phyloP scores from a whole-genome alignment of 345 rosid genomes.

The Jatropha curcas region DNA sequence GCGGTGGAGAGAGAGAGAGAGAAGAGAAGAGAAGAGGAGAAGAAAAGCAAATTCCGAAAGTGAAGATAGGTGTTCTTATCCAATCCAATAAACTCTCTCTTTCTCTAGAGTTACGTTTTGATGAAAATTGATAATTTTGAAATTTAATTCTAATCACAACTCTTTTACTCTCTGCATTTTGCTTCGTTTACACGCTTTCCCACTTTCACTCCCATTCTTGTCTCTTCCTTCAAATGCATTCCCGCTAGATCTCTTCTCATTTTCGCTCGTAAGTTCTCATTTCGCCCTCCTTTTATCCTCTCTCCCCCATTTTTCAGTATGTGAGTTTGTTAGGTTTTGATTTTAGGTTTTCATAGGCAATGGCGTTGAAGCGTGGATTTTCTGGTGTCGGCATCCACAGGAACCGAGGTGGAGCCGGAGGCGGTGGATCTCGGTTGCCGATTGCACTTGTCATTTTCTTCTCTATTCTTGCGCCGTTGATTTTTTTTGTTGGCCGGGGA shows the following conservation, averaged over 20 bases:
- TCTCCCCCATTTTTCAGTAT: not conserved
- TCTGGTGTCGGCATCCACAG: slow-evolving; percentile 37
- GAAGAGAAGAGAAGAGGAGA: not conserved
- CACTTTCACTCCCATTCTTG: not conserved
- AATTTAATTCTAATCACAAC: not conserved
- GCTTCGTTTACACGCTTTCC: not conserved
- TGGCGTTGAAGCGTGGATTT: slow-evolving; percentile 75
- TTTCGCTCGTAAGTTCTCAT: slow-evolving; percentile 23
- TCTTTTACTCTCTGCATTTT: not conserved
- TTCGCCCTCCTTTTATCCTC: not conserved
- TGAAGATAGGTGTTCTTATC: not conserved
- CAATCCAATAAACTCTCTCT: not conserved
- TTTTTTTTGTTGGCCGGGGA: slow-evolving; percentile 74
- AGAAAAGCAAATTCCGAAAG: not conserved
- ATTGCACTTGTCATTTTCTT: slow-evolving; percentile 48
- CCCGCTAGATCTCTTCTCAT: slow-evolving; percentile 30
- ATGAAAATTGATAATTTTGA: not conserved
- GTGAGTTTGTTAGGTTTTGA: slow-evolving; percentile 12
- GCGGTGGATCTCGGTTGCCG: slow-evolving; percentile 59
- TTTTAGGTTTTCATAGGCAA: slow-evolving; percentile 42
- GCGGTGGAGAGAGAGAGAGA: not conserved
- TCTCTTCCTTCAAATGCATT: slow-evolving; percentile 6
- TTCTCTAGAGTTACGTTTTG: not conserved
- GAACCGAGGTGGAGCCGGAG: slow-evolving; percentile 36
- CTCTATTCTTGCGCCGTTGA: slow-evolving; percentile 59